A percentile compares a stretch with the other conserved stretches of the same genome.
phyloP scores from a whole-genome alignment of 306 rosid genomes.

The Cucurbita pepo region DNA sequence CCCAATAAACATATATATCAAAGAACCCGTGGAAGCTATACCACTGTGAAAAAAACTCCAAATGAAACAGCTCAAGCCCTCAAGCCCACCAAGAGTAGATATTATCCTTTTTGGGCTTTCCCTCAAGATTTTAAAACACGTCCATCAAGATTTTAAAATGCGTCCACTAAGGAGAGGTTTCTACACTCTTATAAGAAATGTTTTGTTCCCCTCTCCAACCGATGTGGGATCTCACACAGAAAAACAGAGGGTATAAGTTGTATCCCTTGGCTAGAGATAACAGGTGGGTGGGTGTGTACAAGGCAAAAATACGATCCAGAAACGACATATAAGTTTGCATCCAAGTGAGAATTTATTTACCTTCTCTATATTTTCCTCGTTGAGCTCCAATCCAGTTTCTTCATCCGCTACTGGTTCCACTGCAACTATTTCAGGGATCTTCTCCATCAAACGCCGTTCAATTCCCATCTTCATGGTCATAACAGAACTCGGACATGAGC shows the following conservation, averaged over 20 bases:
- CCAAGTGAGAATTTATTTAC: conserved; percentile 17
- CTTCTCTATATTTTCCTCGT: conserved; percentile 78
- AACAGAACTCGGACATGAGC: conserved; percentile 90
- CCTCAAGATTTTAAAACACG: too few relatives aligned
- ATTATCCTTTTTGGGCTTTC: too few relatives aligned
- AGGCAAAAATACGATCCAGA: not conserved
- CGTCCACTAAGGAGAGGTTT: too few relatives aligned
- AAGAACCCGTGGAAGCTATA: not conserved
- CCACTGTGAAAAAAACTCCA: not conserved
- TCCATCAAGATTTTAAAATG: too few relatives aligned
- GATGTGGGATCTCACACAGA: too few relatives aligned
- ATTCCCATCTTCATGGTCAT: conserved; percentile 94
- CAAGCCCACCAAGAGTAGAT: too few relatives aligned
- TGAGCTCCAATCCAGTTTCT: conserved; percentile 80
- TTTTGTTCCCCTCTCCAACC: too few relatives aligned
- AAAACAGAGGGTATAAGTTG: not conserved
- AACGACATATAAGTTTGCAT: not conserved
- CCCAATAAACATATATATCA: not conserved
- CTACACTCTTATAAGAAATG: too few relatives aligned
- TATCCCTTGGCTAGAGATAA: not conserved
- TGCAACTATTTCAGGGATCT: conserved; percentile 84
- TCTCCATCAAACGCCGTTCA: conserved; percentile 87
- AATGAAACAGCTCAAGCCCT: too few relatives aligned
- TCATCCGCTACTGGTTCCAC: conserved; percentile 75
- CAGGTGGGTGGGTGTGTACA: not conserved